phyloP scores from a whole-genome alignment of 1,284 basidiomycete genomes.

The Ganoderma sinense region DNA sequence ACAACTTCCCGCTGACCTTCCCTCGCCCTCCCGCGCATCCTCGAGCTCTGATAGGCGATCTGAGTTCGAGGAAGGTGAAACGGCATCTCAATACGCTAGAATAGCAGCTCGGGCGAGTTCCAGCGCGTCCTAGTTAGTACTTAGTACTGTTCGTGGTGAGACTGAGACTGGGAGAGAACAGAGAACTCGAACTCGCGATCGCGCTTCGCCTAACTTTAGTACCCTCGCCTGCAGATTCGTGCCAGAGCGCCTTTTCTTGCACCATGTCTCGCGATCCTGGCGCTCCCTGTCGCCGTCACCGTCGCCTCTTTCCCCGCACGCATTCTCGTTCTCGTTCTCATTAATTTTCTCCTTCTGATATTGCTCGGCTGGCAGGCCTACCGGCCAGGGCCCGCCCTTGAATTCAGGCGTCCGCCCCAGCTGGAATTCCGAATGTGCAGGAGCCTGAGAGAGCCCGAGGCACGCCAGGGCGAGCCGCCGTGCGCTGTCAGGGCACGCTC shows the following conservation, averaged over 20 bases:
- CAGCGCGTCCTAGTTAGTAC: background rate
- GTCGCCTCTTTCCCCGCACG: too few relatives aligned
- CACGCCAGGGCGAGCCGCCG: background rate
- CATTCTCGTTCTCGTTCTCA: too few relatives aligned
- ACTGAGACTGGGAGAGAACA: too few relatives aligned
- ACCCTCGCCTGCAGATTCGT: background rate
- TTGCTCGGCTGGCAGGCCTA: too few relatives aligned
- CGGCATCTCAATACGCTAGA: background rate
- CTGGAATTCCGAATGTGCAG: too few relatives aligned
- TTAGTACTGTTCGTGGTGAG: too few relatives aligned
- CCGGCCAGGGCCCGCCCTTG: too few relatives aligned
- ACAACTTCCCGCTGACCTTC: too few relatives aligned
- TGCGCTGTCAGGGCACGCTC: background rate
- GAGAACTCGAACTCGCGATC: background rate
- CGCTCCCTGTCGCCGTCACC: background rate
- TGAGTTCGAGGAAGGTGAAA: background rate
- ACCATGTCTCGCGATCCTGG: conserved; percentile 8
- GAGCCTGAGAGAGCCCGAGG: too few relatives aligned
- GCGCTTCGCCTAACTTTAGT: background rate
- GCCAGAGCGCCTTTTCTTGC: conserved; percentile 3
- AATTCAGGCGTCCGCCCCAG: too few relatives aligned
- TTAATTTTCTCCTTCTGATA: background rate
- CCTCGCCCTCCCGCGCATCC: background rate
- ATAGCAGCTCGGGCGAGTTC: background rate
- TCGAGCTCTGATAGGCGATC: background rate